These are phyloP conservation scores for Penicillium brasilianum DNA, from an alignment of 2,329 filamentous ascomycete genomes.

Conservation along the genomic window DNA sequence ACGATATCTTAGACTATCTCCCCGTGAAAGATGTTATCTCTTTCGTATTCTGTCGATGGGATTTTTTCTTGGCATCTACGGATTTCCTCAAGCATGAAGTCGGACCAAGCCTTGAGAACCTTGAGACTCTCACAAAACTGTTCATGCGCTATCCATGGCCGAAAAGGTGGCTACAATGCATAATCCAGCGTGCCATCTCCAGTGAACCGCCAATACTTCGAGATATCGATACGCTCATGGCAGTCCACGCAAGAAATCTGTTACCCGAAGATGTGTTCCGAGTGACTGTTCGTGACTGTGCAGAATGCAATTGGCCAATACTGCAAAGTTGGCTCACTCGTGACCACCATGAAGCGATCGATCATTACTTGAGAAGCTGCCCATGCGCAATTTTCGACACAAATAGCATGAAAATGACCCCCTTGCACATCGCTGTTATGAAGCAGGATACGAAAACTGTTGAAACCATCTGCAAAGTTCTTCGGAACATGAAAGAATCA, in stretches of 20 bases:
- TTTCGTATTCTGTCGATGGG: conserved; percentile 7
- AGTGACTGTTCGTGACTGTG: not conserved
- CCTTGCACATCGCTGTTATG: conserved; percentile 4
- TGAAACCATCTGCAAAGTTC: not conserved
- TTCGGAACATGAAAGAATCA: not conserved
- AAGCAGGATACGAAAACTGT: conserved; percentile 1
- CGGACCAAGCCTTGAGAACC: not conserved
- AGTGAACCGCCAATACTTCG: not conserved
- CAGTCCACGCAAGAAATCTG: not conserved
- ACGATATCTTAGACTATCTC: conserved; percentile 2
- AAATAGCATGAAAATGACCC: not conserved
- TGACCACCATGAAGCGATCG: not conserved
- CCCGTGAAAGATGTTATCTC: not conserved
- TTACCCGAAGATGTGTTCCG: not conserved
- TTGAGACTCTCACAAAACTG: not conserved
- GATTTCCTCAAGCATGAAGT: conserved; percentile 2
- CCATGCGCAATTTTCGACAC: conserved; percentile 7
- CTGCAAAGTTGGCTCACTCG: not conserved
- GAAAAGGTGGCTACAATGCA: not conserved
- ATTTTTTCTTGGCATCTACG: conserved; percentile 1
- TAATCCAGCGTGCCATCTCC: not conserved
- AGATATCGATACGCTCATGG: conserved; percentile 2
- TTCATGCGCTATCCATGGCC: not conserved
- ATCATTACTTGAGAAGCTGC: not conserved
- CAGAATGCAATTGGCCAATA: conserved; percentile 2